A percentile compares a stretch with the other conserved stretches of the same genome.
These are phyloP conservation scores for Aspergillus candidus DNA, from an alignment of 2,329 filamentous ascomycete genomes.

Conservation along the genomic window DNA sequence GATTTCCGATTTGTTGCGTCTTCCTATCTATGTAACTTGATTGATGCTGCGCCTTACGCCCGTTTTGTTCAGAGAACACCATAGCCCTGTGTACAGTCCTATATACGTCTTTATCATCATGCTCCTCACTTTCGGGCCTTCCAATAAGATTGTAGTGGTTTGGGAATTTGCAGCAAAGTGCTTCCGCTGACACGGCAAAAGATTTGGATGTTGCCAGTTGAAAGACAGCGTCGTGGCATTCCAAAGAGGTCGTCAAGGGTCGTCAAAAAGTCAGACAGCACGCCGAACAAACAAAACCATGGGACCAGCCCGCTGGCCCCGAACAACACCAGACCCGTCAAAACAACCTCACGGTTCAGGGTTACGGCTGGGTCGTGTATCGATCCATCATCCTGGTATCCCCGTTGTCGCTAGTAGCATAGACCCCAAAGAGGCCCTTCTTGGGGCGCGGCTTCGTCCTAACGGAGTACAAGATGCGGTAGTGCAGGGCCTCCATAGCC, in stretches of 20 bases:
- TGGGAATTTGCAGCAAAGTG: no score
- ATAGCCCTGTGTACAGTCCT: constrained; percentile 13
- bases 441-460: constrained; percentile 57
- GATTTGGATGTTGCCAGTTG: no score
- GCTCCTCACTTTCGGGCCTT: neutral
- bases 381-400: neutral
- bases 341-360: no score
- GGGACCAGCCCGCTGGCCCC: no score
- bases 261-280: no score
- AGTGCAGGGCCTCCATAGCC: constrained; percentile 65
- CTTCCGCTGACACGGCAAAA: no score
- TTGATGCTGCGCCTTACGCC: constrained; percentile 4
- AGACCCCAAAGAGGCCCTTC: constrained; percentile 37
- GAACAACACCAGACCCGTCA: no score
- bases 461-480: constrained; percentile 65
- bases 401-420: constrained; percentile 8
- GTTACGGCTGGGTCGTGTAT: neutral
- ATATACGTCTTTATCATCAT: neutral
- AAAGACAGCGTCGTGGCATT: no score
- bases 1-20: constrained; percentile 8
- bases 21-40: constrained; percentile 14
- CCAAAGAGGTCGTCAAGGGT: no score
- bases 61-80: constrained; percentile 12
- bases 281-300: no score
- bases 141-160: neutral